Evolutionary conservation across 2,329 filamentous ascomycete genomes (phyloP), one percentile per base, ranked within the genome.

Genomic region (Scytalidium sp.): DNA sequence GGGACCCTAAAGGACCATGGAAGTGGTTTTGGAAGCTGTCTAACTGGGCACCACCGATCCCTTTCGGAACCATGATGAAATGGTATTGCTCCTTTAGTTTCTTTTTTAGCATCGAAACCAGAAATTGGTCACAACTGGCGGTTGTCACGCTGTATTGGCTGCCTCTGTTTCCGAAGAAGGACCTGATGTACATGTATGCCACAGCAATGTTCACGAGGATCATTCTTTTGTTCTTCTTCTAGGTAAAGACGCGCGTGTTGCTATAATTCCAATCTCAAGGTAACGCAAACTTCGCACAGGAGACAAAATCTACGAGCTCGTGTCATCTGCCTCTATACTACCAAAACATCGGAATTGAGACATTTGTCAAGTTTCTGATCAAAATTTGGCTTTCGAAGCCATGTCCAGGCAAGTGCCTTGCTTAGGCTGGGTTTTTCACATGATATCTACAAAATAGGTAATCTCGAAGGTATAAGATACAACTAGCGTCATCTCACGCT

Each of bases 401-500:
- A 29, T 13, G 25, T 13, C 25, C 25, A 29, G 8, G 25, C 25
- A 7, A 13, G 25, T 29, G 13, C 13, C 25, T 29, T 8, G 25
- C 25, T 29, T 29, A 29, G 13, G 25, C 13, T 29, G n/a, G n/a
- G n/a, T n/a, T n/a, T n/a, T n/a, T n/a, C n/a, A n/a, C n/a, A n/a
- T n/a, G n/a, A n/a, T n/a, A n/a, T n/a, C n/a, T n/a, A n/a, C n/a
- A n/a, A n/a, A n/a, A n/a, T n/a, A n/a, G n/a, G n/a, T n/a, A n/a
- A n/a, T n/a, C n/a, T n/a, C n/a, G n/a, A n/a, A n/a, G n/a, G n/a
- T n/a, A n/a, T n/a, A n/a, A n/a, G n/a, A n/a, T n/a, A n/a, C n/a
- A n/a, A n/a, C n/a, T n/a, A n/a, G n/a, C n/a, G n/a, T n/a, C n/a
- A 51, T 45, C 50, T 45, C 48, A 41, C 22, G 50, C 50, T 23